These are phyloP conservation scores for Carallia pectinifolia DNA, from an alignment of 345 rosid genomes.

Conservation along the genomic window DNA sequence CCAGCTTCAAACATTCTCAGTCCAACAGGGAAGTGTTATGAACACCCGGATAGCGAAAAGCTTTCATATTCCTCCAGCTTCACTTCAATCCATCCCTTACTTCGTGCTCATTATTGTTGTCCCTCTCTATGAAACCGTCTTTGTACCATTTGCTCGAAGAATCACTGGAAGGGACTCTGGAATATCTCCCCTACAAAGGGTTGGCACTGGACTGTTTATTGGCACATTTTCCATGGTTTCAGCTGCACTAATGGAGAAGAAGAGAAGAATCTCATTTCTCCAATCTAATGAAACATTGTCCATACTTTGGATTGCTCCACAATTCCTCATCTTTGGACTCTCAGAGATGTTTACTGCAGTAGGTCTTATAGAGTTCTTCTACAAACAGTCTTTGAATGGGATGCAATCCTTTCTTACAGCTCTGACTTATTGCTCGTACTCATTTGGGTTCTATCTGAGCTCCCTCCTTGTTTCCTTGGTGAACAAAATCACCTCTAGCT, in stretches of 20 bases:
- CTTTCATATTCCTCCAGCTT: conserved; percentile 23
- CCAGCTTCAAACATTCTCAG: conserved; percentile 23
- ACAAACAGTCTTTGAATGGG: conserved; percentile 56
- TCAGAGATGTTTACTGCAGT: conserved; percentile 74
- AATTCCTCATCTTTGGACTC: conserved; percentile 57
- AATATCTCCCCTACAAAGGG: conserved; percentile 20
- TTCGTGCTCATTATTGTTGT: conserved; percentile 17
- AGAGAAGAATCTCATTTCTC: conserved; percentile 38
- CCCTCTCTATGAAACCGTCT: conserved; percentile 21
- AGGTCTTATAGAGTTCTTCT: conserved; percentile 70
- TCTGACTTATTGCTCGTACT: conserved; percentile 60
- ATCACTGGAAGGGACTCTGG: conserved; percentile 17
- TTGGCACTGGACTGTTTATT: conserved; percentile 53
- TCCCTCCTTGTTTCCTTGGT: conserved; percentile 57
- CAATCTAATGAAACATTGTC: conserved; percentile 31
- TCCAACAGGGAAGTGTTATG: conserved; percentile 22
- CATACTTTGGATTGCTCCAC: conserved; percentile 70
- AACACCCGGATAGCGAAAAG: conserved; percentile 5
- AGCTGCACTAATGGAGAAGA: conserved; percentile 51
- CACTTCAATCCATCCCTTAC: conserved; percentile 22
- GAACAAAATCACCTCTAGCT: conserved; percentile 44
- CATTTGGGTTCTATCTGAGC: conserved; percentile 69
- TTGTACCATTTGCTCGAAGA: conserved; percentile 18
- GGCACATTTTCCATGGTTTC: conserved; percentile 65
- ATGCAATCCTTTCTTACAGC: conserved; percentile 70